These are phyloP conservation scores for Talaromyces verruculosus DNA, from an alignment of 2,329 filamentous ascomycete species.

Conservation along the genomic window DNA sequence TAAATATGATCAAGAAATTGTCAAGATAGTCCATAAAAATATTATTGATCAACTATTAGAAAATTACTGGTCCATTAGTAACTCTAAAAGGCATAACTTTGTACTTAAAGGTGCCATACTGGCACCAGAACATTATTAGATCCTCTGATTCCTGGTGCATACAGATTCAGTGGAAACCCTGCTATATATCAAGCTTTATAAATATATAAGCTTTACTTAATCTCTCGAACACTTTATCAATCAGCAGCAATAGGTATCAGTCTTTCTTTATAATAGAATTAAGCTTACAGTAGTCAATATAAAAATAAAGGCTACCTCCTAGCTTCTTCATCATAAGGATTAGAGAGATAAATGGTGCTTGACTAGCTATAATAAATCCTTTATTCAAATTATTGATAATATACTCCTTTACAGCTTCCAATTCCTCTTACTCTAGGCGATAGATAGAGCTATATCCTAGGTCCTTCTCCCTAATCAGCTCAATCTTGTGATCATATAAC, in stretches of 20 bases:
- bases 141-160: neutral
- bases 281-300: constrained; percentile 29
- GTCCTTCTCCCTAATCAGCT: neutral
- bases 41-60: neutral
- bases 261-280: constrained; percentile 28
- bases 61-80: neutral
- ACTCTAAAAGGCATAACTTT: neutral
- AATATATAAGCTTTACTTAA: too few species aligned
- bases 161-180: neutral
- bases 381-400: constrained; percentile 5
- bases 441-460: constrained; percentile 11
- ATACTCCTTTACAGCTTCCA: constrained; percentile 9
- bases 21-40: constrained; percentile 20
- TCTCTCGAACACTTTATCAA: too few species aligned
- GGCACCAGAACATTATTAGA: neutral
- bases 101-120: neutral
- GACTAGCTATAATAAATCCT: neutral
- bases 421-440: neutral
- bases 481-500: neutral
- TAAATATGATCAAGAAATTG: constrained; percentile 16
- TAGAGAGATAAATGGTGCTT: neutral
- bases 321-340: constrained; percentile 22
- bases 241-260: too few species aligned
- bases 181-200: neutral
- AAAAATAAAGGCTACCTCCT: constrained; percentile 24